Evolutionary conservation across 73 alveolate genomes (phyloP), one percentile per base, ranked within the genome.

Genomic region (Uronychia binucleata): DNA sequence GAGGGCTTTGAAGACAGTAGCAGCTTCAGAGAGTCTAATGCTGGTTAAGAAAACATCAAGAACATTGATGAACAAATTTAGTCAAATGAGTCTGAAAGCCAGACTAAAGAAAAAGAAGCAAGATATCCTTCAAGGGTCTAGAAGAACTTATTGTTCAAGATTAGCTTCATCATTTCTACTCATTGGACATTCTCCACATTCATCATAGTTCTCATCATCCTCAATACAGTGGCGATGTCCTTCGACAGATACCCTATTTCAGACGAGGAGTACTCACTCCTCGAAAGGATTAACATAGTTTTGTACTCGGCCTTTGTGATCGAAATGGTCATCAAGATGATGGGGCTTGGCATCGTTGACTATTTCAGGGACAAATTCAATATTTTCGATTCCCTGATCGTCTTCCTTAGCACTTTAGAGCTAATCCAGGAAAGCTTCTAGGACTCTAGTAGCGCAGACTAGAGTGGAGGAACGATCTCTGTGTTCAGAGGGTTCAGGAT

Each of bases 221-320:
- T 75, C 46, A 84, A 83, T 84, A 84, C 91, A 11, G 74, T 84
- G 1, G 35, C 78, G 8, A 34, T 83, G 58, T 84, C 94, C 0
- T 83, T 88, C 58, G 90, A 84, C 31, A 86, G 89, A 34, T 81
- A 86, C 74, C 88, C 89, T 1, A 81, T 80, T 28, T 25, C 78
- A 1, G 27, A 57, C 28, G 29, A 75, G n/a, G 93, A 86, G 80
- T 14, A 25, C 46, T 5, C 5, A 74, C 80, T n/a, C 31, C 33
- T 14, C 26, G 87, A 85, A 27, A 30, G 58, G 31, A 60, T 79
- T 26, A 78, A 78, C 46, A 28, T 76, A 8, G 46, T 85, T 26
- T 77, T 77, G 35, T 74, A 81, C 26, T 83, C 59, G 19, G 59
- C 46, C 28, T 85, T 85, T 28, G 28, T 81, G 19, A 11, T 57